Base-by-base conservation (phyloP, 306 rosid genomes). In the Sicyos edulis region DNA sequence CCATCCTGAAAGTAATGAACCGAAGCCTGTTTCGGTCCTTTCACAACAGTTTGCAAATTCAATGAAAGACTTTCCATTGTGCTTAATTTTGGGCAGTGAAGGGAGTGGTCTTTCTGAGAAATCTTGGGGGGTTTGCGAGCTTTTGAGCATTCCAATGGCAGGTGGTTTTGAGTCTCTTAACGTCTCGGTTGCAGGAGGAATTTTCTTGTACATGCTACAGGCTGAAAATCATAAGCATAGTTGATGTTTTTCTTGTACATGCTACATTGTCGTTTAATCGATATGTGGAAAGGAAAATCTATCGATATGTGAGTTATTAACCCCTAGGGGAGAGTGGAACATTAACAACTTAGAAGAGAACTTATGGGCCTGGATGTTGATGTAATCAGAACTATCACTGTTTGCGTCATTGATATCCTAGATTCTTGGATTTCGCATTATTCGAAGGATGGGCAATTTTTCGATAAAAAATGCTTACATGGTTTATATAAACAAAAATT, bases 131-230 rank as follows among this genome's bases (percentile, higher is more conserved):
- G 82, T 61, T 45, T 90, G 96, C 76, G 91, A 90, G 78, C 98
- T 92, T 77, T 85, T 92, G 34, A 88, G 93, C 85, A 92, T 92
- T 87, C 87, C 93, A 55, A 90, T 92, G 98, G 82, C 91, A 0
- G 93, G 96, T 52, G 85, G 86, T 45, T 90, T 87, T 53, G 98
- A 92, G 78, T 92, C 96, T 8, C 96, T 92, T 74, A 92, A 92
- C 81, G 98, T 92, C 78, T 84, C 98, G 29, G 98, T 92, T 81
- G 98, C 98, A 1, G 98, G 98, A 76, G 96, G 98, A 68, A 92
- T 92, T 83, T 86, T 92, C 90, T 74, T 92, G 86, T 87, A 88
- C 78, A 86, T 86, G 90, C 87, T 92, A 51, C 90, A 78, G 74
- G 76, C 85, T 26, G 72, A 74, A 45, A 79, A 19, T 68, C 50